Base-by-base conservation (phyloP, 1,284 basidiomycete species). In the Somion occarium region DNA sequence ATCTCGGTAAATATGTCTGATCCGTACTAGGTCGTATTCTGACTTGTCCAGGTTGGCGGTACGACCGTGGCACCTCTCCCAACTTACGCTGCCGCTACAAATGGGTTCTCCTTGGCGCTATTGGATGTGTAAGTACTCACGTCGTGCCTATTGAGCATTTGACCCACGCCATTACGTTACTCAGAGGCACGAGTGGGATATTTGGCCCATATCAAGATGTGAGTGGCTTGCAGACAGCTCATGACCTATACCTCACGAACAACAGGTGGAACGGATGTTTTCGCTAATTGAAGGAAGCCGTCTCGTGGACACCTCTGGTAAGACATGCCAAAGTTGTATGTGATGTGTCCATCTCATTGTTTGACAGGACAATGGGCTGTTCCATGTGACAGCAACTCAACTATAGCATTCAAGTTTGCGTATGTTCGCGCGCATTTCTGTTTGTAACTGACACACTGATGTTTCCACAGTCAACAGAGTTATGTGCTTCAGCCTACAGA, bases 161-260 rank as follows among this genome's bases (percentile, higher is more conserved):
- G n/a, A n/a, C n/a, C n/a, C n/a, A n/a, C 39, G 30, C 4, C 15
- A 5, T 34, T 47, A 15, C 15, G 15, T 34, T 34, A 7, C 30
- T 41, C 56, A 91, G 88, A 48, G 92, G 92, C 15, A 79, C 85
- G 12, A 70, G 80, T 46, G 91, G 91, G 2, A 80, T 95, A 42
- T 88, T 83, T 61, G 92, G 91, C 1, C 90, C 92, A 7, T 84
- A 83, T 59, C 79, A 83, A 64, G 91, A 93, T 67, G 88, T 88
- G 59, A 54, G 80, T 41, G 22, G 5, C 48, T 49, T 25, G 48
- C 53, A 25, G 48, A 25, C 56, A 53, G 24, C 19, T 39, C 18
- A 46, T 41, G 30, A 27, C 18, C 27, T 44, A 27, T n/a, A n/a
- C n/a, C n/a, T n/a, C 50, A n/a, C 43, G 53, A 51, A 25, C 60